These are phyloP conservation scores for Powellomyces hirtus DNA, from an alignment of 192 early-diverging fungal genomes.

Conservation along the genomic window DNA sequence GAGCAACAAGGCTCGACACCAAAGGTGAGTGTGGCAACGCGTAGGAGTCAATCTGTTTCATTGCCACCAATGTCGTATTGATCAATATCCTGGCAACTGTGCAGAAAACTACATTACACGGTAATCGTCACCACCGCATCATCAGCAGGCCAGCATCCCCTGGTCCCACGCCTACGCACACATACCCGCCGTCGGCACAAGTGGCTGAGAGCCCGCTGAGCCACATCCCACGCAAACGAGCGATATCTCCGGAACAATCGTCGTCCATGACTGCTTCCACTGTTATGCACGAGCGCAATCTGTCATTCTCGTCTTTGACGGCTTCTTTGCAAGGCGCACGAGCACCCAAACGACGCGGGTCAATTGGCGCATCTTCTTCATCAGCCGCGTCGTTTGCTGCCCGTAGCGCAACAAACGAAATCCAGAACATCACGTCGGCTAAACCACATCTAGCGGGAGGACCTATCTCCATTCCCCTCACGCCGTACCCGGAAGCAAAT, in stretches of 20 bases:
- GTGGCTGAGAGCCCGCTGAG: neutral
- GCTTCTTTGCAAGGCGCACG: neutral
- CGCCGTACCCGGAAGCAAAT: slow-evolving; percentile 17
- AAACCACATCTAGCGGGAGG: neutral
- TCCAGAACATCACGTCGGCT: neutral
- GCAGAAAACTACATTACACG: no score
- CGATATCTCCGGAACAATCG: slow-evolving; percentile 11
- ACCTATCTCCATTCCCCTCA: slow-evolving; percentile 7
- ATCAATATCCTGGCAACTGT: no score
- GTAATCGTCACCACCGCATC: no score
- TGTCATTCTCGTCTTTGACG: neutral
- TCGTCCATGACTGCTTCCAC: neutral
- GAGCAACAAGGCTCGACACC: neutral
- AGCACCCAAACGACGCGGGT: slow-evolving; percentile 19
- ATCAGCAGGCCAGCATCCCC: no score
- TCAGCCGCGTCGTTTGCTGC: neutral
- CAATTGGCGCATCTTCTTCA: slow-evolving; percentile 5
- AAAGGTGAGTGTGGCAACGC: no score
- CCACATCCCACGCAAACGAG: neutral
- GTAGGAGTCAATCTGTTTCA: neutral
- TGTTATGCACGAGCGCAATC: neutral
- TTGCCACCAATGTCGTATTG: neutral
- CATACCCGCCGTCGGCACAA: neutral
- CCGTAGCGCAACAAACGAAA: neutral
- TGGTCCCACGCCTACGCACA: neutral